A percentile compares a stretch with the other conserved stretches of the same genome.
Conservation (phyloP, 352 stramenopile species). For the Globisporangium okanoganense region DNA sequence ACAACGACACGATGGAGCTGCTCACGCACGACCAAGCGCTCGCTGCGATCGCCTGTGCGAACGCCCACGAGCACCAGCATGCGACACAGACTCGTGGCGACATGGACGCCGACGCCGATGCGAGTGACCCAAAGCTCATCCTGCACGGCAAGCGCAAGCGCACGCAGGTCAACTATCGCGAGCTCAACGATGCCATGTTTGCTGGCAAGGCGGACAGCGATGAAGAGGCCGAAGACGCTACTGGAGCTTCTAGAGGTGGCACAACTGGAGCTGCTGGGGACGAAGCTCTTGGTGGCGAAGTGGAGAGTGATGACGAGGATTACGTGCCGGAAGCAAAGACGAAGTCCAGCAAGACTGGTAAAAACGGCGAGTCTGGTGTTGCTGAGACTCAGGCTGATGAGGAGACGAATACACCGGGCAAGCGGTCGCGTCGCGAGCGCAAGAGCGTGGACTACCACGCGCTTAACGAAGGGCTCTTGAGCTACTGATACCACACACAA, state of each 20-base stretch:
- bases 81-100: background rate
- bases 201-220: conserved; percentile 56
- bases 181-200: conserved; percentile 79
- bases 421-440: conserved; percentile 23
- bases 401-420: background rate
- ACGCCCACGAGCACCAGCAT: conserved; percentile 14
- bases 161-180: conserved; percentile 73
- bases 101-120: conserved; percentile 11
- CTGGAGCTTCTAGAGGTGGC: conserved; percentile 5
- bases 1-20: conserved; percentile 41
- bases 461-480: conserved; percentile 54
- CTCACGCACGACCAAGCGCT: conserved; percentile 28
- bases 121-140: conserved; percentile 38
- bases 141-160: conserved; percentile 76
- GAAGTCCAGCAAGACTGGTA: background rate
- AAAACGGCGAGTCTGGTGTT: background rate
- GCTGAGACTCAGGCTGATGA: background rate
- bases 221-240: conserved; percentile 27
- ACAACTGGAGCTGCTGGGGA: background rate
- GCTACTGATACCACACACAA: conserved; percentile 6
- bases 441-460: conserved; percentile 47
- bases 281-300: conserved; percentile 13
- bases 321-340: conserved; percentile 7
- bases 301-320: conserved; percentile 12
- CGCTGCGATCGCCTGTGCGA: conserved; percentile 31